Evolutionary conservation across 75 land plant species (phyloP).

Genomic region (Selaginella moellendorffii): DNA sequence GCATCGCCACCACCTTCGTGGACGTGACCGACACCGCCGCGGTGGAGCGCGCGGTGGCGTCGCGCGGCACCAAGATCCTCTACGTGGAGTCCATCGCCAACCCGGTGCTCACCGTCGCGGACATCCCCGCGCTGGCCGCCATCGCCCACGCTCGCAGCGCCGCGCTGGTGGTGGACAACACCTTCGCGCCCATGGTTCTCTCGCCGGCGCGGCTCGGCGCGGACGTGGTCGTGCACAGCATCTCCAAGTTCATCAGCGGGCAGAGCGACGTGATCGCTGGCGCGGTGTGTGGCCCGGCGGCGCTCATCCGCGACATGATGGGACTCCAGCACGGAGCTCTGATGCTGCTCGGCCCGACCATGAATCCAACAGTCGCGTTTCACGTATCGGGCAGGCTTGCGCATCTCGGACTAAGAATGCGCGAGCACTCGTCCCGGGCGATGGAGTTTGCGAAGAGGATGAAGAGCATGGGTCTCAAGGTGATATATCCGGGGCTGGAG

Average conservation of each 20-base stretch:
- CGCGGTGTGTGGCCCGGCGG: constrained; percentile 72
- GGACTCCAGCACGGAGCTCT: constrained; percentile 77
- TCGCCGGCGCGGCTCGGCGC: constrained; percentile 76
- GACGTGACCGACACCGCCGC: constrained; percentile 28
- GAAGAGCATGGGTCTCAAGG: constrained; percentile 62
- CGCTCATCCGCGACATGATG: constrained; percentile 73
- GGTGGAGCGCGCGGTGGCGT: constrained; percentile 38
- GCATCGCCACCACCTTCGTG: constrained; percentile 58
- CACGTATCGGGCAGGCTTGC: constrained; percentile 72
- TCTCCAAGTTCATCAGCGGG: constrained; percentile 82
- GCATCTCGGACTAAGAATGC: constrained; percentile 64
- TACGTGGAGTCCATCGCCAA: constrained; percentile 69
- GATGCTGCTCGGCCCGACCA: constrained; percentile 92
- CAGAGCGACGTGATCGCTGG: constrained; percentile 89
- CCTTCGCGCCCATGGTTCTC: constrained; percentile 71
- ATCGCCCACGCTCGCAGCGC: constrained; percentile 51
- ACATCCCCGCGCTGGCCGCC: constrained; percentile 43
- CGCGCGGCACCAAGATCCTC: constrained; percentile 41
- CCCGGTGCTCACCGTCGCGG: constrained; percentile 64
- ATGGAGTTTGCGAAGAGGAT: constrained; percentile 39
- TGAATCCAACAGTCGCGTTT: constrained; percentile 86
- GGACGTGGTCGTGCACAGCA: constrained; percentile 80
- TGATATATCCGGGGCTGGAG: constrained; percentile 80
- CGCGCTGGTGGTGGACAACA: constrained; percentile 79
- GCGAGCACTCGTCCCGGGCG: constrained; percentile 73